phyloP scores from a whole-genome alignment of 2,329 filamentous ascomycete genomes.

The Dactylellina cionopaga region DNA sequence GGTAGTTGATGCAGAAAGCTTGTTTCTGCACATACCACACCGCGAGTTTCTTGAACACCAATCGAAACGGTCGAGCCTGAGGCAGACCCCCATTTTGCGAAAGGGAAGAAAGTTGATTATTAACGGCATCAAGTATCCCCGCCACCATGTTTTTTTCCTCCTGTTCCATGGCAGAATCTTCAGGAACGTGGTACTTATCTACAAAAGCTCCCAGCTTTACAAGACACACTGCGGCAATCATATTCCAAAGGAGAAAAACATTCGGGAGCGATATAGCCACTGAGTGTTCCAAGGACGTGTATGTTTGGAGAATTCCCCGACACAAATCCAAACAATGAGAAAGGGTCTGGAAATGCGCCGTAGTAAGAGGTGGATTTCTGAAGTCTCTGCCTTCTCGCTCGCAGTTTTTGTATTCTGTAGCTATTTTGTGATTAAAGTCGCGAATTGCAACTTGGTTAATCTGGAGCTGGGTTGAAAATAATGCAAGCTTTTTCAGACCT shows the following conservation, averaged over 20 bases:
- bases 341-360: slow-evolving; percentile 9
- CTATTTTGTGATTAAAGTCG: slow-evolving; percentile 12
- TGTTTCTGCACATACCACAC: slow-evolving; percentile 18
- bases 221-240: slow-evolving; percentile 6
- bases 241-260: slow-evolving; percentile 2
- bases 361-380: not conserved
- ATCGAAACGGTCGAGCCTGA: slow-evolving; percentile 13
- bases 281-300: slow-evolving; percentile 3
- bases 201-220: slow-evolving; percentile 11
- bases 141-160: slow-evolving; percentile 2
- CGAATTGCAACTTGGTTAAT: slow-evolving; percentile 8
- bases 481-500: not conserved
- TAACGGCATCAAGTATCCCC: not conserved
- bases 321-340: slow-evolving; percentile 10
- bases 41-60: slow-evolving; percentile 1
- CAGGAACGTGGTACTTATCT: slow-evolving; percentile 2
- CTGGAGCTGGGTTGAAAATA: slow-evolving; percentile 1
- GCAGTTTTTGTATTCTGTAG: slow-evolving; percentile 1
- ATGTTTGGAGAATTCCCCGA: slow-evolving; percentile 1
- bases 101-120: not conserved
- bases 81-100: slow-evolving; percentile 15
- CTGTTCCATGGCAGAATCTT: not conserved
- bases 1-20: slow-evolving; percentile 12
- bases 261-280: slow-evolving; percentile 6
- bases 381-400: not conserved